Evolutionary conservation across 352 stramenopile species (phyloP), one percentile per base, ranked within the genome.

Genomic region (Phytophthora pluvialis): DNA sequence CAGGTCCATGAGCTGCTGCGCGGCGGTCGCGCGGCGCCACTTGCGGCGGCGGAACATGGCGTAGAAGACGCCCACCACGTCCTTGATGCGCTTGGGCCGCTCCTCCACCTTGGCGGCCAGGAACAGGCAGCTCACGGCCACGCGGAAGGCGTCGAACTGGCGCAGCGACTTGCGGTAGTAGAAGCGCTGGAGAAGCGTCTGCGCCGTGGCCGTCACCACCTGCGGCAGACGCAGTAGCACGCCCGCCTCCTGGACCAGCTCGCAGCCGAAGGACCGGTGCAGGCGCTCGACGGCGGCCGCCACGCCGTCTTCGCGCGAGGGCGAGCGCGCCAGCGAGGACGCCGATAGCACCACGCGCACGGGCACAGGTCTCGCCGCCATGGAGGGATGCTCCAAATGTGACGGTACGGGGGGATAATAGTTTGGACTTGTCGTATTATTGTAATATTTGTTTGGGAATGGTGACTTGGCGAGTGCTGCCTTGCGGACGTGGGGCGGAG

Each of bases 151-250:
- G 65, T 98, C 93, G 54, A 97, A 98, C 9, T 93, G 74, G 16
- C 68, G 70, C 35, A 96, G 64, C 26, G 86, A 95, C 75, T 93
- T 84, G 56, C 88, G 83, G 61, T 90, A 95, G 64, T 88, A 98
- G 72, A 98, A 98, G 31, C 93, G 83, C 42, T 98, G 93, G 9
- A 98, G 73, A 46, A 98, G 78, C 25, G 85, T 97, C 65, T 98
- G 91, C 25, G 83, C 93, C 3, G 93, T 98, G 56, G 80, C 90
- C 83, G 93, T 91, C 21, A 96, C 90, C 16, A 97, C 89, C 52
- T 97, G 90, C 2, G 93, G 91, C 29, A 97, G 75, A 5, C 84
- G 78, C 47, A 98, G 70, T 35, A 97, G 70, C 12, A 97, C 73
- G 18, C 88, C 90, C 1, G 89, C 90, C 48, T 98, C 93, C 61